Conservation (phyloP, 2,329 filamentous ascomycete species). For the Pseudopithomyces maydicus region DNA sequence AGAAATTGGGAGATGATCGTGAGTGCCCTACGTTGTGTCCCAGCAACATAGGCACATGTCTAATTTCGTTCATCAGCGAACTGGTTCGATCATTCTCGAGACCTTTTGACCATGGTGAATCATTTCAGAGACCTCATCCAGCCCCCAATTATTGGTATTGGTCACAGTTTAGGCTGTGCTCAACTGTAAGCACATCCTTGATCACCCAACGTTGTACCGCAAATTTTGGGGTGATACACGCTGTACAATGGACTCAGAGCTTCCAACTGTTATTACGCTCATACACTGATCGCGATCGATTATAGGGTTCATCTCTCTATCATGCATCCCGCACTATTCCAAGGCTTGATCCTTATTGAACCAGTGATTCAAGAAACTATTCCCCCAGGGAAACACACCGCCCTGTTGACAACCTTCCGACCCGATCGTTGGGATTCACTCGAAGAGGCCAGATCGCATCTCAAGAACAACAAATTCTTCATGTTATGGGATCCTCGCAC, state of each 20-base stretch:
- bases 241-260: not conserved
- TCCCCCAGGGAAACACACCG: slow-evolving; percentile 24
- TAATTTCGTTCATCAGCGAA: slow-evolving; percentile 1
- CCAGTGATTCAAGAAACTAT: slow-evolving; percentile 15
- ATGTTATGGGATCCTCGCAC: not conserved
- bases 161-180: slow-evolving; percentile 22
- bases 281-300: not conserved
- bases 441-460: slow-evolving; percentile 13
- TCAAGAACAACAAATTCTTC: slow-evolving; percentile 20
- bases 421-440: slow-evolving; percentile 20
- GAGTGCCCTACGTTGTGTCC: not conserved
- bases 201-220: not conserved
- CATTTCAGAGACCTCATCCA: slow-evolving; percentile 20
- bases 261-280: not conserved
- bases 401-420: slow-evolving; percentile 15
- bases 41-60: not conserved
- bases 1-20: slow-evolving; percentile 20
- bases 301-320: slow-evolving; percentile 16
- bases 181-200: slow-evolving; percentile 15
- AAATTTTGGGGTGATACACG: not conserved
- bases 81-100: slow-evolving; percentile 25
- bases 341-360: slow-evolving; percentile 21
- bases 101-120: slow-evolving; percentile 24
- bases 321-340: slow-evolving; percentile 24
- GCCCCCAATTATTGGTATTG: slow-evolving; percentile 22